These are phyloP conservation scores for Candida palmyrensis DNA, from an alignment of 805 yeast species.

Conservation along the genomic window DNA sequence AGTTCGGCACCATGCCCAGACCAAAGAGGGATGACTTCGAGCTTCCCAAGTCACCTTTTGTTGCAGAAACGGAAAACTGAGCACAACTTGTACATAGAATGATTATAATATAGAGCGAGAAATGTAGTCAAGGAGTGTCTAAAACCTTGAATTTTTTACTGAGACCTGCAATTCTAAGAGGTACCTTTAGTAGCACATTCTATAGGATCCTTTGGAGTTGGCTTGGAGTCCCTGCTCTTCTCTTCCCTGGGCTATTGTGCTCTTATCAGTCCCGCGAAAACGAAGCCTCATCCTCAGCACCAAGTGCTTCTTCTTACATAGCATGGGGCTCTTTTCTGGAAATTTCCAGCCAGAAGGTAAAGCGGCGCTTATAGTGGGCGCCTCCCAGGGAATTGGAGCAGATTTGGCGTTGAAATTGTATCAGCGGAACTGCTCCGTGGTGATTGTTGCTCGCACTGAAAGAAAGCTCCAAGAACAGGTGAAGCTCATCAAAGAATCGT, in stretches of 20 bases:
- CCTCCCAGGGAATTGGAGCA: constrained; percentile 89
- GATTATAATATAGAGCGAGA: too few species aligned
- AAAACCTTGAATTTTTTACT: neutral
- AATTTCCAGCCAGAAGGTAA: constrained; percentile 39
- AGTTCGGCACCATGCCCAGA: constrained; percentile 27
- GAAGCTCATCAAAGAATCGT: constrained; percentile 8
- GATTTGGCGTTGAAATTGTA: constrained; percentile 62
- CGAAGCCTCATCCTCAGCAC: too few species aligned
- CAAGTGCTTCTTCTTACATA: too few species aligned
- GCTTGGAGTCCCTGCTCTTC: too few species aligned
- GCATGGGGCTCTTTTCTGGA: neutral
- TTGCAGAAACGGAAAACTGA: constrained; percentile 8
- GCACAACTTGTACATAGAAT: constrained; percentile 2
- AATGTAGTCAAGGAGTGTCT: too few species aligned
- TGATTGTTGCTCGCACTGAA: constrained; percentile 75
- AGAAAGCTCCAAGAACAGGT: constrained; percentile 50
- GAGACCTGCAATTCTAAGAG: neutral
- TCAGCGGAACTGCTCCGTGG: constrained; percentile 53
- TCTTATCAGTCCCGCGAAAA: too few species aligned
- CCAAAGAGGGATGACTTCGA: constrained; percentile 10
- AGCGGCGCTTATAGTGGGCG: constrained; percentile 80
- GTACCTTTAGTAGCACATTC: too few species aligned
- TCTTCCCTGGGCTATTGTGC: too few species aligned
- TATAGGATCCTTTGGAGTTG: too few species aligned
- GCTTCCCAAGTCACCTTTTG: constrained; percentile 32